phyloP scores from a whole-genome alignment of 495 filamentous ascomycete genomes.

The Jackrogersella minutella region DNA sequence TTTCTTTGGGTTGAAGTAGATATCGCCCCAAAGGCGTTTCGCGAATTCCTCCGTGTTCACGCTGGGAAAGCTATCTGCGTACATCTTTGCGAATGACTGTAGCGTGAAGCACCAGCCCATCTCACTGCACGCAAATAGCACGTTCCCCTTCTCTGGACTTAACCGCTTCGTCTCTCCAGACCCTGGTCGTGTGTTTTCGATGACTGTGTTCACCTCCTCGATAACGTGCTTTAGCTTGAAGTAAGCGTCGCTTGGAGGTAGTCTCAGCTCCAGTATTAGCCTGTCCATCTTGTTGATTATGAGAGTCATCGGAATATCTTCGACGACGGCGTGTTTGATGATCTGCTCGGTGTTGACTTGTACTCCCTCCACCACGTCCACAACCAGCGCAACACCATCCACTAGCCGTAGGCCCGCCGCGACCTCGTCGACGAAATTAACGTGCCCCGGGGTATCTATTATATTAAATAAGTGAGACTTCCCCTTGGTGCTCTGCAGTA shows the following conservation, averaged over 20 bases:
- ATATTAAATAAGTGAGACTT: conserved; percentile 98
- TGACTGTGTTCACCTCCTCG: conserved; percentile 95
- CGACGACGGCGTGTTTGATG: conserved; percentile 92
- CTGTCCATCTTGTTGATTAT: conserved; percentile 98
- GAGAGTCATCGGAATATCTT: conserved; percentile 86
- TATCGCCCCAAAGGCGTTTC: conserved; percentile 89
- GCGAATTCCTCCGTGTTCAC: conserved; percentile 83
- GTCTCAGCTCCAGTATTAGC: conserved; percentile 90
- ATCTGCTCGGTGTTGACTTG: conserved; percentile 96
- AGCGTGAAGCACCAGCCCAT: conserved; percentile 98
- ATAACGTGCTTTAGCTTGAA: conserved; percentile 98
- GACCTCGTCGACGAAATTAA: conserved; percentile 97
- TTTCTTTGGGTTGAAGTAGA: conserved; percentile 91
- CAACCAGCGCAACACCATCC: conserved; percentile 91
- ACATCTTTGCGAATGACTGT: conserved; percentile 93
- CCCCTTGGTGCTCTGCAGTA: conserved; percentile 83
- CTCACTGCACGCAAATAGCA: conserved; percentile 88
- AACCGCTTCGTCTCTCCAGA: conserved; percentile 80
- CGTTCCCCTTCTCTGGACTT: conserved; percentile 97
- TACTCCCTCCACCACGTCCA: conserved; percentile 98
- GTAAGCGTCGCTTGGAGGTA: conserved; percentile 95
- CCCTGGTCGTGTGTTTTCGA: conserved; percentile 86
- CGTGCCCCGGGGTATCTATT: conserved; percentile 95
- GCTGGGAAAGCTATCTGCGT: conserved; percentile 84
- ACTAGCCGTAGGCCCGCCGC: conserved; percentile 85